Conservation (phyloP, 2,329 filamentous ascomycete genomes). For the Esteya vermicola region DNA sequence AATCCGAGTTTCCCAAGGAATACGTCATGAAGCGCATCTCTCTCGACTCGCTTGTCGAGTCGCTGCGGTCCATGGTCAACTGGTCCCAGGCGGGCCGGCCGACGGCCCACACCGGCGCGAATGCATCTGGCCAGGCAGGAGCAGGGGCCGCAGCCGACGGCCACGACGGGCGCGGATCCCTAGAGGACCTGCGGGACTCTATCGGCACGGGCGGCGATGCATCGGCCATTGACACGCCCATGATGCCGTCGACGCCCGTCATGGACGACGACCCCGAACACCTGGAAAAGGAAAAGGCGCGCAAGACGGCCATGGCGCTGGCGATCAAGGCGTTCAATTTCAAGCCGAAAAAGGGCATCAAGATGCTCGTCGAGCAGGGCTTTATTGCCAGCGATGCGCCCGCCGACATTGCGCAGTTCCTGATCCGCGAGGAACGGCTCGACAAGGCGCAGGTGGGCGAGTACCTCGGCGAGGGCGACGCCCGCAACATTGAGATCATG, state of each 20-base stretch:
- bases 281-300: slow-evolving; percentile 86
- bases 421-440: slow-evolving; percentile 66
- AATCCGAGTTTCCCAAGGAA: slow-evolving; percentile 68
- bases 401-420: slow-evolving; percentile 70
- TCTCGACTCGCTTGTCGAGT: slow-evolving; percentile 77
- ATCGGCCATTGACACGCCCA: slow-evolving; percentile 42
- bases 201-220: too few species aligned
- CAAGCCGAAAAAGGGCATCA: slow-evolving; percentile 90
- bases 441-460: slow-evolving; percentile 91
- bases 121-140: too few species aligned
- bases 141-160: slow-evolving; percentile 26
- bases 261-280: slow-evolving; percentile 84
- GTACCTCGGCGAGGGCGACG: slow-evolving; percentile 84
- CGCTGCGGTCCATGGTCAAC: slow-evolving; percentile 76
- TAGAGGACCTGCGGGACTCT: slow-evolving; percentile 49
- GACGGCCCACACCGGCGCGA: too few species aligned
- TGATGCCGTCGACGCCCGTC: slow-evolving; percentile 16
- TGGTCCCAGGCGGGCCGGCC: slow-evolving; percentile 61
- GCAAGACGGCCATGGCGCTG: slow-evolving; percentile 83
- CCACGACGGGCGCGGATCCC: slow-evolving; percentile 37
- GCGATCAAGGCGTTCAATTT: slow-evolving; percentile 91
- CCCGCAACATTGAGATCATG: slow-evolving; percentile 93
- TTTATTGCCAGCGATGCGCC: slow-evolving; percentile 74
- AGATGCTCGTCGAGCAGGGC: slow-evolving; percentile 65
- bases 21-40: slow-evolving; percentile 85